Evolutionary conservation across 352 stramenopile species (phyloP).

Genomic region (Globisporangium abappressorium): DNA sequence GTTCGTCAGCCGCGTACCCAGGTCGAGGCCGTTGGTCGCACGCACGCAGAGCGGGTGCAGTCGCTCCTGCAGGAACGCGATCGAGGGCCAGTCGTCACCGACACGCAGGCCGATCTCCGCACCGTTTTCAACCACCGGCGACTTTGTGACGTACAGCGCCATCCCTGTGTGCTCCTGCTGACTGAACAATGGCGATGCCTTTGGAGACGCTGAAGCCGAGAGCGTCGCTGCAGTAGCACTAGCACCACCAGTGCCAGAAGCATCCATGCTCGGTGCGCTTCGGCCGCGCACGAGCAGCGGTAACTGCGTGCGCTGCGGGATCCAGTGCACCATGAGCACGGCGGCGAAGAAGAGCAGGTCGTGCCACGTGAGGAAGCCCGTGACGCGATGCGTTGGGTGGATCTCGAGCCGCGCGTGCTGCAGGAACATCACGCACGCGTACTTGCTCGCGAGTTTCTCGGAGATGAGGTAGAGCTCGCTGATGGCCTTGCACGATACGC

Average conservation of each 20-base stretch:
- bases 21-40: conserved; percentile 57
- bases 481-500: conserved; percentile 39
- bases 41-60: conserved; percentile 50
- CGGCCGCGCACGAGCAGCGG: conserved; percentile 27
- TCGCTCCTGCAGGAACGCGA: conserved; percentile 52
- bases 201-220: background rate
- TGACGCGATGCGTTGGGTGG: conserved; percentile 50
- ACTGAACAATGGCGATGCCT: background rate
- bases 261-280: conserved; percentile 2
- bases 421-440: conserved; percentile 79
- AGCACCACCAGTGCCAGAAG: background rate
- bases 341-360: conserved; percentile 73
- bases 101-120: conserved; percentile 41
- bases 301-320: conserved; percentile 49
- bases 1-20: conserved; percentile 61
- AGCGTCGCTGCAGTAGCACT: background rate
- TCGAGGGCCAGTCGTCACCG: conserved; percentile 41
- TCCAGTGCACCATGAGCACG: conserved; percentile 75
- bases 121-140: conserved; percentile 42
- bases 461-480: conserved; percentile 66
- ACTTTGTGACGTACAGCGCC: background rate
- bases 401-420: conserved; percentile 77
- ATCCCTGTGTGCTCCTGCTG: background rate
- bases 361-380: conserved; percentile 57
- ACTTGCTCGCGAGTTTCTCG: conserved; percentile 71